Base-by-base conservation (phyloP, 495 filamentous ascomycete species). In the Hypoxylon intermedium region DNA sequence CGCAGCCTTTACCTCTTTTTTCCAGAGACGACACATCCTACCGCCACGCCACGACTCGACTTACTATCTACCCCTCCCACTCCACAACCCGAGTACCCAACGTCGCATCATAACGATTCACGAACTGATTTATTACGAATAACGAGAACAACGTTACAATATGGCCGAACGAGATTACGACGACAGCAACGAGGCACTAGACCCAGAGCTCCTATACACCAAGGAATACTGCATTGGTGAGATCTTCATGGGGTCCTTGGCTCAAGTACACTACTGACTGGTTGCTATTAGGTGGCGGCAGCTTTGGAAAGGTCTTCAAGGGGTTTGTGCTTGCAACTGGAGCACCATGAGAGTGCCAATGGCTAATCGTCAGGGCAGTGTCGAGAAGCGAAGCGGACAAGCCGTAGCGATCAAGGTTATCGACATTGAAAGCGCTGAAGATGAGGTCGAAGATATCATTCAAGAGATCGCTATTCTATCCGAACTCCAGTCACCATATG, bases 401-500 rank as follows among this genome's bases (percentile, higher is more conserved):
- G 85, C 90, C 9, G 91, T 96, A 9, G 93, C 92, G 16, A 96
- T 96, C 77, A 99, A 97, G 71, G 82, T 96, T 59, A 97, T 99
- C 71, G 94, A 99, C 67, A 92, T 99, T 60, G 94, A 99, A 74
- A 94, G 91, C 72, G 94, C 92, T 68, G 94, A 97, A 74, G 94
- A 99, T 67, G 94, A 99, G 72, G 94, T 99, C 42, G 91, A 96
- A 73, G 94, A 99, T 74, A 98, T 99, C 67, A 96, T 98, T 67
- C 91, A 96, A 67, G 94, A 99, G 73, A 98, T 99, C 63, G 88
- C 91, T 26, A 96, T 99, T 61, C 79, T 99, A 43, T 95, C 93
- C 9, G 94, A 93, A 75, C 86, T 97, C 45, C 88, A 92, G 69
- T 97, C 92, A 20, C 90, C 90, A 6, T 93, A 93, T 69, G 94